Evolutionary conservation across 2,329 filamentous ascomycete species (phyloP).

Genomic region (Botryosphaeria agaves): DNA sequence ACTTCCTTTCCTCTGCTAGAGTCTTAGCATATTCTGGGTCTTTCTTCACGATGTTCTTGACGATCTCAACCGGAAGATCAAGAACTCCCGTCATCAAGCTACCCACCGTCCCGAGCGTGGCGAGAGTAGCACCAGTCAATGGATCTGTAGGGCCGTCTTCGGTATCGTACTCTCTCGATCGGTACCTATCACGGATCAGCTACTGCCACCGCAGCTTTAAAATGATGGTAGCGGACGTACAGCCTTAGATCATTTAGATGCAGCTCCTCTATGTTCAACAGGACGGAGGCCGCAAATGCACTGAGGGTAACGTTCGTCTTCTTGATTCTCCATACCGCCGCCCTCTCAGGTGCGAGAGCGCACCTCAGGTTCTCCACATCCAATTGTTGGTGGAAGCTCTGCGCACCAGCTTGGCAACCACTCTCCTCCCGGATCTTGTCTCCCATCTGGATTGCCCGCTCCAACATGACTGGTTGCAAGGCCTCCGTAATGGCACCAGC

Average conservation of each 20-base stretch:
- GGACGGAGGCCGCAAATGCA: slow-evolving; percentile 18
- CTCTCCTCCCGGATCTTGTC: slow-evolving; percentile 19
- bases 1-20: no score
- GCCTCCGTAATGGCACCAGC: slow-evolving; percentile 20
- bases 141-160: slow-evolving; percentile 67
- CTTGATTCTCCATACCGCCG: slow-evolving; percentile 21
- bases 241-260: no score
- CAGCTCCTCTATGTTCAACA: no score
- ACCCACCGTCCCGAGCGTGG: not conserved
- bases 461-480: slow-evolving; percentile 17
- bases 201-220: no score
- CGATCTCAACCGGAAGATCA: not conserved
- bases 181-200: slow-evolving; percentile 16
- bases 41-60: no score
- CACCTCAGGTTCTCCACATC: slow-evolving; percentile 18
- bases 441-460: slow-evolving; percentile 18
- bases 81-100: slow-evolving; percentile 1
- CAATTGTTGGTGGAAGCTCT: slow-evolving; percentile 19
- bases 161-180: slow-evolving; percentile 52
- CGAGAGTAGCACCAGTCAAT: not conserved
- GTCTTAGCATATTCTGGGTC: no score
- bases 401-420: slow-evolving; percentile 18
- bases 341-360: slow-evolving; percentile 12
- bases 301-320: slow-evolving; percentile 19
- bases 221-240: no score